These are phyloP conservation scores for Trichoderma pleuroti DNA, from an alignment of 2,329 filamentous ascomycete species.

Conservation along the genomic window DNA sequence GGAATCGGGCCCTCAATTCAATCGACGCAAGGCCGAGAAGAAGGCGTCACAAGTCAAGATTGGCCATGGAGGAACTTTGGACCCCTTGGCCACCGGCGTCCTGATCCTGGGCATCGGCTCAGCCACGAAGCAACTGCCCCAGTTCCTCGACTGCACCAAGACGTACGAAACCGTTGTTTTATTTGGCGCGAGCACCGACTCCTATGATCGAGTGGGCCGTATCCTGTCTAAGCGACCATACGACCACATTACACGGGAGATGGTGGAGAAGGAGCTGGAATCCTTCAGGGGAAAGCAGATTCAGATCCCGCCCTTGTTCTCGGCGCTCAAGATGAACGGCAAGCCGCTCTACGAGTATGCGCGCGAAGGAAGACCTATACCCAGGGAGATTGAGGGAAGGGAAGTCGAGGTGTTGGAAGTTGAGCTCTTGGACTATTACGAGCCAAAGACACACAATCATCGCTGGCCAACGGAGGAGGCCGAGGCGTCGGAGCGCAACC, in stretches of 20 bases:
- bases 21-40: slow-evolving; percentile 55
- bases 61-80: slow-evolving; percentile 91
- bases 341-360: slow-evolving; percentile 97
- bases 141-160: slow-evolving; percentile 87
- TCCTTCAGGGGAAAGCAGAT: slow-evolving; percentile 78
- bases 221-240: slow-evolving; percentile 72
- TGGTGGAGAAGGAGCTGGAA: slow-evolving; percentile 71
- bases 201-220: slow-evolving; percentile 84
- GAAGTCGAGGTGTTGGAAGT: slow-evolving; percentile 74
- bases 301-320: slow-evolving; percentile 90
- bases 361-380: slow-evolving; percentile 80
- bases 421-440: slow-evolving; percentile 79
- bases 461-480: slow-evolving; percentile 79
- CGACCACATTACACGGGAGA: slow-evolving; percentile 74
- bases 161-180: slow-evolving; percentile 85
- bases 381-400: slow-evolving; percentile 76
- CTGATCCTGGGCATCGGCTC: slow-evolving; percentile 83
- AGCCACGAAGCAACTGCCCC: slow-evolving; percentile 76
- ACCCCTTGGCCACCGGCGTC: slow-evolving; percentile 90
- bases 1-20: slow-evolving; percentile 57
- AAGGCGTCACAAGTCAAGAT: slow-evolving; percentile 76
- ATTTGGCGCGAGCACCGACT: slow-evolving; percentile 90
- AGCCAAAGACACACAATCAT: slow-evolving; percentile 75
- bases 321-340: slow-evolving; percentile 86
- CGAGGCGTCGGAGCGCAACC: slow-evolving; percentile 66